Percentiles rank a stretch among this genome's conserved stretches.
These are phyloP conservation scores for Chenopodium formosanum DNA, from an alignment of 148 eudicot species.

Conservation along the genomic window DNA sequence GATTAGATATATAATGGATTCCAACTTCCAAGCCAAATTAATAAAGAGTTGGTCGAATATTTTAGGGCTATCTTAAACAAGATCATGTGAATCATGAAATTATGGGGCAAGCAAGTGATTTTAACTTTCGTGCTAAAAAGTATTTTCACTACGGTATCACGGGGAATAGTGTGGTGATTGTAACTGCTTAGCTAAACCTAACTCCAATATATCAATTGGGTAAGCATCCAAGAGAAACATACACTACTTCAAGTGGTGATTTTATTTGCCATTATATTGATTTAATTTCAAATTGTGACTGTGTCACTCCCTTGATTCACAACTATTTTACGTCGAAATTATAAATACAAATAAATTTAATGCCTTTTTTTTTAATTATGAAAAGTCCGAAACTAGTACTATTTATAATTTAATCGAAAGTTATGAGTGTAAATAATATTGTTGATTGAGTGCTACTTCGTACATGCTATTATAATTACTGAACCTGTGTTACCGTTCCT, in stretches of 20 bases:
- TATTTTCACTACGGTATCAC: not conserved
- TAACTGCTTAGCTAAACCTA: slow-evolving; percentile 13
- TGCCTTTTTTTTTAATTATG: no score
- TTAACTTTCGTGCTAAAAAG: not conserved
- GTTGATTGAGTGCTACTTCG: no score
- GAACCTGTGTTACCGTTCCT: no score
- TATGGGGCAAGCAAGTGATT: not conserved
- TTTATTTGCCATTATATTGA: not conserved
- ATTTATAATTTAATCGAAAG: no score
- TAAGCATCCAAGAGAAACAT: not conserved
- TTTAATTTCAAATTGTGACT: not conserved
- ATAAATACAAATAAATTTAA: no score
- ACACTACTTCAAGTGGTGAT: no score
- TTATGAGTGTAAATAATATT: no score
- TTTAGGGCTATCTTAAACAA: not conserved
- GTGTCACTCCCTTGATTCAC: not conserved
- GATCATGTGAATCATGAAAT: slow-evolving; percentile 14
- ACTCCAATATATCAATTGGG: no score
- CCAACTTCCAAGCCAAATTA: not conserved
- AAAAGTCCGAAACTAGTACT: no score
- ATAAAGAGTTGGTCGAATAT: not conserved
- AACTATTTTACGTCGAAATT: no score
- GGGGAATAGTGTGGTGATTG: slow-evolving; percentile 9
- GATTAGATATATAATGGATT: not conserved
- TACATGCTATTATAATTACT: no score